Conservation (phyloP, 2,329 filamentous ascomycete species). For the Alternaria tenuissima region DNA sequence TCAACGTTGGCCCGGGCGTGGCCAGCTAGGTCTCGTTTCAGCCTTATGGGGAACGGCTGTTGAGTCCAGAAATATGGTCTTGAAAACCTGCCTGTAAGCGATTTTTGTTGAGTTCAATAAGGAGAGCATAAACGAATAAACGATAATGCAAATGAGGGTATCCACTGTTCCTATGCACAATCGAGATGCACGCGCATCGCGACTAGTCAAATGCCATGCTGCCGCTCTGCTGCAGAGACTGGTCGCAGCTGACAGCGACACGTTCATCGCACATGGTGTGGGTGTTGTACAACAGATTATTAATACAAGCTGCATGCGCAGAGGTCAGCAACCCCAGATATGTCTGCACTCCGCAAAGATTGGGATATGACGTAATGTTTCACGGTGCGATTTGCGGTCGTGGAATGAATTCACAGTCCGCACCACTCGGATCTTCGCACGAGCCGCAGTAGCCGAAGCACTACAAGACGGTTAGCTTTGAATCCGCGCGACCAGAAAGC, state of each 20-base stretch:
- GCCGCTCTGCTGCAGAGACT: neutral
- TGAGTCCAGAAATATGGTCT: neutral
- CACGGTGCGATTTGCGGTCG: neutral
- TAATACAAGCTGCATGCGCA: neutral
- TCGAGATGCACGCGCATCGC: neutral
- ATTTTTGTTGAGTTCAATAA: neutral
- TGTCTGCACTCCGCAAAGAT: neutral
- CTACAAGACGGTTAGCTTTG: neutral
- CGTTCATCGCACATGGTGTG: neutral
- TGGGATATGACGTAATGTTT: conserved; percentile 6
- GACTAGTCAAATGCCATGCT: neutral
- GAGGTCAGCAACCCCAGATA: neutral
- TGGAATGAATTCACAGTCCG: neutral
- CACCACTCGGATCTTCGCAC: conserved; percentile 1
- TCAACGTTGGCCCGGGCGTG: conserved; percentile 13
- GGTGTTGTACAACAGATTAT: neutral
- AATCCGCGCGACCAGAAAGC: neutral
- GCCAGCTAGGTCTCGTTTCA: conserved; percentile 11
- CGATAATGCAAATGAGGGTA: neutral
- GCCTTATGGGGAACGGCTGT: conserved; percentile 4
- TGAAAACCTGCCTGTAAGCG: neutral
- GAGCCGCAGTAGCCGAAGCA: conserved; percentile 4
- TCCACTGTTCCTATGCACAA: neutral
- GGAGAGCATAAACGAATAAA: neutral
- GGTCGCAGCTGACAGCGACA: neutral